phyloP scores from a whole-genome alignment of 164 flowering plant genomes.

The Annona squamosa region DNA sequence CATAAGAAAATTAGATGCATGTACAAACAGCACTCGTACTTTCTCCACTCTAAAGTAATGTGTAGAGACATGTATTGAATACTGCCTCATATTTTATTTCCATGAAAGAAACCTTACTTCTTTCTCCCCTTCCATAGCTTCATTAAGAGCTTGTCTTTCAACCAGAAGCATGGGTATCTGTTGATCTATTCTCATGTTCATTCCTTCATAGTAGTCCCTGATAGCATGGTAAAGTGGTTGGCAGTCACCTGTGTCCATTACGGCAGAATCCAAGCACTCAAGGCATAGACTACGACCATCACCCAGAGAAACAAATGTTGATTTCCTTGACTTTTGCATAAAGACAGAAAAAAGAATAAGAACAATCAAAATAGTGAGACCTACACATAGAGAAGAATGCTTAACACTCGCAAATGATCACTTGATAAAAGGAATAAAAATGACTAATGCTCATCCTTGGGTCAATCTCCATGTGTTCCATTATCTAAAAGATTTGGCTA shows the following conservation, averaged over 20 bases:
- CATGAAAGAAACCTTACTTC: slow-evolving; percentile 38
- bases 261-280: slow-evolving; percentile 93
- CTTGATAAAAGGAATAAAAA: too few species aligned
- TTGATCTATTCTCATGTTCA: slow-evolving; percentile 91
- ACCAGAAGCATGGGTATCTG: slow-evolving; percentile 93
- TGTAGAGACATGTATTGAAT: background rate
- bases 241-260: slow-evolving; percentile 92
- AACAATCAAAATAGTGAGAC: background rate
- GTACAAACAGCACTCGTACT: background rate
- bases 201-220: slow-evolving; percentile 84
- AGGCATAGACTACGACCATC: slow-evolving; percentile 86
- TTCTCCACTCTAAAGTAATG: background rate
- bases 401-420: background rate
- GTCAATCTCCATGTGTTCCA: background rate
- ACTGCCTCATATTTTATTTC: background rate
- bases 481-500: background rate
- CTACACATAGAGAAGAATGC: background rate
- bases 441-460: background rate
- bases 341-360: background rate
- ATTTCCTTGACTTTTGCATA: slow-evolving; percentile 52
- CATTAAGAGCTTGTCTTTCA: slow-evolving; percentile 90
- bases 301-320: slow-evolving; percentile 57
- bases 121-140: slow-evolving; percentile 89
- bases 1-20: too few species aligned
- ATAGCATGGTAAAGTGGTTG: slow-evolving; percentile 87